A percentile compares a stretch with the other conserved stretches of the same genome.
Conservation (phyloP, 2,329 filamentous ascomycete species). For the Juglanconis sp. region DNA sequence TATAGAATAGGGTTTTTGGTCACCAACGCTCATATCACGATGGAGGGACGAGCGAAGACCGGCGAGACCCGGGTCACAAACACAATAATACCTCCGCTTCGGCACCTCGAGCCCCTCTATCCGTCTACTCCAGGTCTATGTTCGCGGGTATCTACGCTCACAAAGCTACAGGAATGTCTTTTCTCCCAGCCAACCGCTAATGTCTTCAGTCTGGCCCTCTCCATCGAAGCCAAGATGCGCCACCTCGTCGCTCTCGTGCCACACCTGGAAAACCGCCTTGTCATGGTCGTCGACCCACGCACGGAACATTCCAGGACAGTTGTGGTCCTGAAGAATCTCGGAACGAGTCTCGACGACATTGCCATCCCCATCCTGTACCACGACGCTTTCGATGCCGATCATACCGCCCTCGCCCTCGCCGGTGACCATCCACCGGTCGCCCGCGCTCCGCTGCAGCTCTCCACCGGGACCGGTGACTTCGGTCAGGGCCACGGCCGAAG, state of each 20-base stretch:
- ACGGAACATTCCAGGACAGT: slow-evolving; percentile 85
- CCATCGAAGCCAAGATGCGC: not conserved
- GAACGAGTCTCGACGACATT: slow-evolving; percentile 38
- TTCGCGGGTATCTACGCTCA: not conserved
- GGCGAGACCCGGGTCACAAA: slow-evolving; percentile 12
- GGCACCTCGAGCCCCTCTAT: not conserved
- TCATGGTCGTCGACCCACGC: slow-evolving; percentile 69
- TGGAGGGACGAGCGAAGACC: not conserved
- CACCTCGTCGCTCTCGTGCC: slow-evolving; percentile 31
- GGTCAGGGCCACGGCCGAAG: slow-evolving; percentile 57
- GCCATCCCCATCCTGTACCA: slow-evolving; percentile 43
- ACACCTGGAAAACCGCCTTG: slow-evolving; percentile 54
- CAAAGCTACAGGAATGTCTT: not conserved
- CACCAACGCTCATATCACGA: not conserved
- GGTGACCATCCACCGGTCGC: slow-evolving; percentile 66
- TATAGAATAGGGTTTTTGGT: slow-evolving; percentile 14
- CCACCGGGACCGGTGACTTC: slow-evolving; percentile 68
- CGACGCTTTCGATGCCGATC: slow-evolving; percentile 70
- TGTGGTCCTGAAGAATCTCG: slow-evolving; percentile 71
- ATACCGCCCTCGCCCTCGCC: slow-evolving; percentile 83
- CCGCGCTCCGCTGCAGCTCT: slow-evolving; percentile 72
- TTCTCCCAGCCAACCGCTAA: not conserved
- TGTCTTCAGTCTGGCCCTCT: slow-evolving; percentile 2
- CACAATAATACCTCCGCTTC: slow-evolving; percentile 15
- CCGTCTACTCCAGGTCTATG: not conserved